Base-by-base conservation (phyloP, 305 asterid genomes). In the Lippia alba region DNA sequence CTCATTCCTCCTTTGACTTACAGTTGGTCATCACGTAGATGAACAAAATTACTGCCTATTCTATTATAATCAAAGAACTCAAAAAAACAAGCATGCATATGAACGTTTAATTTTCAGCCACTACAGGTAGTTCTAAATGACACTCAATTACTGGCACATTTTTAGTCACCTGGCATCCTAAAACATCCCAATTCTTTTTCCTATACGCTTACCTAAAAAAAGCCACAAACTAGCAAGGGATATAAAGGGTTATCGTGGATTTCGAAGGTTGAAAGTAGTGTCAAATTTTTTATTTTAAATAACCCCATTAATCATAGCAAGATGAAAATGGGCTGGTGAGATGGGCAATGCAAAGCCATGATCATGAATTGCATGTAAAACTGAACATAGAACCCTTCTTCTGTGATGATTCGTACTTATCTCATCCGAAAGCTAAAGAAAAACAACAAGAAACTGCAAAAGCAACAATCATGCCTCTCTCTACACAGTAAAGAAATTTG, bases 161-260 rank as follows among this genome's bases (percentile, higher is more conserved):
- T 17, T 18, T 9, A 20, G 44, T 36, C 75, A 12, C 33, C 48
- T 62, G 34, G 34, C 55, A 57, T 63, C 16, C 40, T 11, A 12
- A 54, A 9, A 67, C 41, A 8, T 40, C 59, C 55, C 44, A n/a
- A 64, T 39, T 16, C 61, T 12, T 16, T 16, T 50, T 24, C 17
- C 48, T 48, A 6, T 1, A 30, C 53, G 56, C 33, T 74, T 40
- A 61, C 24, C 30, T 51, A 74, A 70, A 17, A 55, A 45, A 59
- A 68, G 14, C 19, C 32, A 44, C 50, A 36, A 36, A 36, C 32
- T 50, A 49, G 16, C 40, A 0, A 40, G 3, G 10, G 2, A 40
- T 15, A 63, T 24, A 16, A 12, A 16, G 24, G 50, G 18, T 14
- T 14, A 60, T 19, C 51, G 33, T 1, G 17, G 11, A 69, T 70